These are phyloP conservation scores for Leucosporidium creatinivorum DNA, from an alignment of 768 basidiomycete species.

Conservation along the genomic window DNA sequence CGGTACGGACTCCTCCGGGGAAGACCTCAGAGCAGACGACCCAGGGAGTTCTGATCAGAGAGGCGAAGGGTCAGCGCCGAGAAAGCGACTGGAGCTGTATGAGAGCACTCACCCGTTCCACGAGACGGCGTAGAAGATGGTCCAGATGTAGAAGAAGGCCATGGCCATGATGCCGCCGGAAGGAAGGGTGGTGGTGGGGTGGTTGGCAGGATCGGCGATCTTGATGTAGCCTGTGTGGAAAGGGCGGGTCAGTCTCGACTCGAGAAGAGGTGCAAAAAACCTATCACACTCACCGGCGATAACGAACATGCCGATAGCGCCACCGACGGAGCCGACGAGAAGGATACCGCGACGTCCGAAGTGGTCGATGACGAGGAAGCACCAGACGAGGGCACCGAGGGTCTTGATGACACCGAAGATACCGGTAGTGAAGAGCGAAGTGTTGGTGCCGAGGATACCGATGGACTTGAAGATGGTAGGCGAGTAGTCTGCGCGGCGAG, in stretches of 20 bases:
- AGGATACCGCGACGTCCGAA: constrained; percentile 38
- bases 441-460: constrained; percentile 30
- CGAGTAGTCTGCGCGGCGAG: constrained; percentile 43
- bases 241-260: constrained; percentile 33
- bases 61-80: not conserved
- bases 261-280: not conserved
- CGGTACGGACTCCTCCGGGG: constrained; percentile 39
- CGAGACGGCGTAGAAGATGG: constrained; percentile 35
- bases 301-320: constrained; percentile 48
- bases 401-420: constrained; percentile 51
- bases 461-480: constrained; percentile 47
- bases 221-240: constrained; percentile 20
- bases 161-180: constrained; percentile 36
- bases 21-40: constrained; percentile 49
- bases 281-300: constrained; percentile 39
- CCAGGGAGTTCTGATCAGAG: constrained; percentile 46
- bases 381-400: constrained; percentile 42
- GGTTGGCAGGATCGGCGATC: constrained; percentile 11
- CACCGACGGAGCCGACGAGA: constrained; percentile 46
- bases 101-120: constrained; percentile 19
- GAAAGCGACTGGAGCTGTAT: too few relatives aligned
- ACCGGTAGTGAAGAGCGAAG: constrained; percentile 41
- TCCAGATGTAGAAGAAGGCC: constrained; percentile 38
- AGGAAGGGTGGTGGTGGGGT: constrained; percentile 26
- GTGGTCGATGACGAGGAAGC: constrained; percentile 37